Evolutionary conservation across 1,139 yeast species (phyloP), one percentile per base, ranked within the genome.

Genomic region (Arxiozyma slooffiae): DNA sequence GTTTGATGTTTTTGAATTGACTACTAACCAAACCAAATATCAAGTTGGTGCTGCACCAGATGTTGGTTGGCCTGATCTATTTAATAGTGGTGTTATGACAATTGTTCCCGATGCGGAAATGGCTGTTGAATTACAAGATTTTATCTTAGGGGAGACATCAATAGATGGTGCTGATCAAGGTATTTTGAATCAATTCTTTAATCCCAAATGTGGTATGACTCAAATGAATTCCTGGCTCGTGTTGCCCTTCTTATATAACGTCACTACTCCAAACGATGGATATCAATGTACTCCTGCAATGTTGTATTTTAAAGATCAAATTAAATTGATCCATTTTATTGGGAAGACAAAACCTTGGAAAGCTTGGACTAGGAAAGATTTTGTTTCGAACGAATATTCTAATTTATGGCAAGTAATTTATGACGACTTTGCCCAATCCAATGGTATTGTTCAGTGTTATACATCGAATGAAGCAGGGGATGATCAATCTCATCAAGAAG

Each of bases 161-260:
- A 87, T 89, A 62, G 97, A 90, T 67, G 97, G 97, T 49, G 96
- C 96, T 4, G 98, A 92, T 67, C 97, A 92, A 68, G 97, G 97
- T 11, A 72, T 92, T 45, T 71, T 92, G 58, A 92, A 92, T 67
- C 88, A 86, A 64, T 85, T 78, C 64, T 88, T 88, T 66, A 81
- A 78, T 53, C 65, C 48, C 6, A 49, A 50, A 14, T 56, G 57
- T 46, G 46, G 50, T 7, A 34, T 38, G 8, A 26, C 36, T 7
- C 18, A 36, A 8, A 23, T 39, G 17, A 36, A 24, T 11, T 43
- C 44, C 2, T 83, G 97, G 97, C 67, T 73, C 38, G 76, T 80
- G 48, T 68, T 92, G 46, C 92, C 97, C 0, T 92, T 89, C 61
- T 66, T 80, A 49, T 90, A 81, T 71, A 92, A 92, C 60, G 95